Base-by-base conservation (phyloP, 192 early-diverging fungal species). In the Coemansia sp. region DNA sequence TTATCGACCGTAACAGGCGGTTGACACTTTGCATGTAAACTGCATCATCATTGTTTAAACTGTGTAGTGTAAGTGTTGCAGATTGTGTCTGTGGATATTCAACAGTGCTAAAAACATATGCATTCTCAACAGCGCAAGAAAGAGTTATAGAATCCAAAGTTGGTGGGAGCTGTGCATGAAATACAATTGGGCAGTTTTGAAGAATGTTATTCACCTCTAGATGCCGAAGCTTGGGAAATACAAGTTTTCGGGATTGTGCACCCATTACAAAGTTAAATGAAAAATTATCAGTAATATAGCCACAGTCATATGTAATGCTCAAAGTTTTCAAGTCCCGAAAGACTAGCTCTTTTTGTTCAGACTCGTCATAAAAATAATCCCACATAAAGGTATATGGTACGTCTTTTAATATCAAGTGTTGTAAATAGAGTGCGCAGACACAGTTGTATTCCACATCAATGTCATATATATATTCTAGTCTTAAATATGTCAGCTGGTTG, bases 111-210 rank as follows among this genome's bases (percentile, higher is more conserved):
- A 56, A 20, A 8, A 9, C 3, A 14, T 12, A 20, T 10, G 54
- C 34, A n/a, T n/a, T 26, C 10, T n/a, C n/a, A 15, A 36, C 5
- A 17, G 28, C 15, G 6, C 28, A 20, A 20, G n/a, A 0, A 36
- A 56, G 14, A 1, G n/a, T 36, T 4, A 56, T 19, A 10, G 54
- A 8, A 8, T 17, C 1, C 6, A 56, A 19, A 11, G 17, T 10
- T 10, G 54, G n/a, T 28, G 54, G 54, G 8, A 56, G 31, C 31
- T 56, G 5, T 2, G 54, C 14, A 36, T 56, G n/a, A 15, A 56
- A 56, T 3, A 49, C 4, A 61, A 61, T 49, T 49, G 59, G 59
- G 21, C 47, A 61, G 19, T 61, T 61, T 31, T 14, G 2, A 36
- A 48, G 2, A 6, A 51, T 2, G 51, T 56, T 50, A 23, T 37